Percentiles rank a stretch among this genome's conserved stretches.
phyloP scores from a whole-genome alignment of 352 stramenopile species.

The Sclerospora graminicola region DNA sequence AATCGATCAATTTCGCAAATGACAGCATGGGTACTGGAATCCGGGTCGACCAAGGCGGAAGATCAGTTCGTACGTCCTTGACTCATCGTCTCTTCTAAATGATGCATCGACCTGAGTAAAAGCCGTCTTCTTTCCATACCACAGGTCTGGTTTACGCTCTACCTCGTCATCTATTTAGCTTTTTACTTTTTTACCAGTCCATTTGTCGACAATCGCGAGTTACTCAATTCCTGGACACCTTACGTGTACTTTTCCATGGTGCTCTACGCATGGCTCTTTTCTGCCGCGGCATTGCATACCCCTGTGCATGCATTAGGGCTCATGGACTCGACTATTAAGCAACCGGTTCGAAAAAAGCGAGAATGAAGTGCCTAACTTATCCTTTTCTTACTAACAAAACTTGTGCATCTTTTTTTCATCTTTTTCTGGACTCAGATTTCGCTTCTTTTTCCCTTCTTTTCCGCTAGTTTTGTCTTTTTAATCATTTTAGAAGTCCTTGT shows the following conservation, averaged over 20 bases:
- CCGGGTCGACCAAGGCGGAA: conserved; percentile 20
- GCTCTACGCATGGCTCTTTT: conserved; percentile 78
- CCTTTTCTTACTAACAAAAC: background rate
- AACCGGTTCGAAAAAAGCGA: conserved; percentile 35
- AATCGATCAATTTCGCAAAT: background rate
- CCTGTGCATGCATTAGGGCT: conserved; percentile 60
- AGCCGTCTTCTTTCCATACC: background rate
- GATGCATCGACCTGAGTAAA: too few relatives aligned
- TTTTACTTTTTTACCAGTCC: conserved; percentile 87
- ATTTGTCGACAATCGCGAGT: conserved; percentile 76
- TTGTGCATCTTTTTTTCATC: background rate
- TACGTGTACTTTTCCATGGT: conserved; percentile 85
- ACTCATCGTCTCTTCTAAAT: too few relatives aligned
- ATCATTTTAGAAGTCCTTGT: conserved; percentile 63
- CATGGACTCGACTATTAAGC: conserved; percentile 74
- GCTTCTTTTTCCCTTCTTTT: conserved; percentile 82
- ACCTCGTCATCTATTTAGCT: conserved; percentile 65
- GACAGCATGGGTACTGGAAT: conserved; percentile 9
- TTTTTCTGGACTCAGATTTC: conserved; percentile 33
- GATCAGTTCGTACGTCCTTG: conserved; percentile 24
- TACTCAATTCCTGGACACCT: conserved; percentile 77
- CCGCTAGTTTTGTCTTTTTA: conserved; percentile 65
- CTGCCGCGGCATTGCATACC: conserved; percentile 62
- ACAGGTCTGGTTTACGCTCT: conserved; percentile 81
- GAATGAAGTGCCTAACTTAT: background rate